Conservation (phyloP, 2,329 filamentous ascomycete species). For the Emmonsia crescens region DNA sequence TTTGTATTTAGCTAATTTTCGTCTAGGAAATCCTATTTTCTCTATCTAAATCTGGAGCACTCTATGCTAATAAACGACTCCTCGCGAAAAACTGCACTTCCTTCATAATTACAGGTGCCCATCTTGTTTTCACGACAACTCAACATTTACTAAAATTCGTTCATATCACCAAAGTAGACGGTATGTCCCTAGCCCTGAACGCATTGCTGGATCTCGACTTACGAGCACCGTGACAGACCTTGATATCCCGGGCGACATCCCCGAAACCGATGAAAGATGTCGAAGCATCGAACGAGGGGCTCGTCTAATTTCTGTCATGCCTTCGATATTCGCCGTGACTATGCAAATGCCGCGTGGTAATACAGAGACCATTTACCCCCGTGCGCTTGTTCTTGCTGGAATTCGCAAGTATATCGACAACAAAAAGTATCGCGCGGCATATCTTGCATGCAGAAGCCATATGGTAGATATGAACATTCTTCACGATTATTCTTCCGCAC, state of each 20-base stretch:
- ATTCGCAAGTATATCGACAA: slow-evolving; percentile 71
- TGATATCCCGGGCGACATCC: slow-evolving; percentile 74
- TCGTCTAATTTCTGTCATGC: slow-evolving; percentile 76
- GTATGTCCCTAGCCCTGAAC: slow-evolving; percentile 34
- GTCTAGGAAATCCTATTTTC: slow-evolving; percentile 45
- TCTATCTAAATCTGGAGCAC: slow-evolving; percentile 61
- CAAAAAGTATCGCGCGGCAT: slow-evolving; percentile 74
- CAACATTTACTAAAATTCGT: slow-evolving; percentile 92
- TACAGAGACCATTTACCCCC: slow-evolving; percentile 84
- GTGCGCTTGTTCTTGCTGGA: slow-evolving; percentile 83
- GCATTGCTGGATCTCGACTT: slow-evolving; percentile 3
- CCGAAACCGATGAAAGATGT: slow-evolving; percentile 84
- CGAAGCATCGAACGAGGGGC: slow-evolving; percentile 85
- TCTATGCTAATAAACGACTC: slow-evolving; percentile 65
- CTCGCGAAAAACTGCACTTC: slow-evolving; percentile 86
- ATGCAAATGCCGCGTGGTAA: slow-evolving; percentile 96
- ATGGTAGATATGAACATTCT: slow-evolving; percentile 97
- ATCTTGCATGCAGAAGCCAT: slow-evolving; percentile 79
- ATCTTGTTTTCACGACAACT: slow-evolving; percentile 85
- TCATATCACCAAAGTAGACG: slow-evolving; percentile 58
- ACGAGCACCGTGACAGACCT: slow-evolving; percentile 47
- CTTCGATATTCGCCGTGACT: slow-evolving; percentile 72
- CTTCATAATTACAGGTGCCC: slow-evolving; percentile 66
- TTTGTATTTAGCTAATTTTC: slow-evolving; percentile 11
- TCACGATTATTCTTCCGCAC: slow-evolving; percentile 79